Base-by-base conservation (phyloP, 768 basidiomycete species). In the Mrakia frigida region DNA sequence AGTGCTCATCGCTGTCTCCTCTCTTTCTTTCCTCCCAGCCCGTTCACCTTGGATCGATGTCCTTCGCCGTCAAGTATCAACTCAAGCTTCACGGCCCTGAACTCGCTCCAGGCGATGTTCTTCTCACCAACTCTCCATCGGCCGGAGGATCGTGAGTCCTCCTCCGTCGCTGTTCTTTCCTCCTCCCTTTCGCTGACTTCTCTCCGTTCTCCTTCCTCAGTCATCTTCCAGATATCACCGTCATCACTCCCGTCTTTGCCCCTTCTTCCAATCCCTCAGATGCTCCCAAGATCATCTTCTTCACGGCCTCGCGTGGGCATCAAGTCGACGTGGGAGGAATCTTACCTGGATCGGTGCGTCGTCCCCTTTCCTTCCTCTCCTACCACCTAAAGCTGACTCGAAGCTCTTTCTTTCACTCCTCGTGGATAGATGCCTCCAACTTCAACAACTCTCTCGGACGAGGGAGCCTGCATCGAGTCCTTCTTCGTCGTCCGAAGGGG, bases 31-130 rank as follows among this genome's bases (percentile, higher is more conserved):
- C n/a, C 23, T 25, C 14, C 16, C 68, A 80, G 13, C 79, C 80
- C 2, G 78, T 80, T 5, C 80, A 81, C 60, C 79, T 81, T 0
- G 81, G 80, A 2, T 74, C 77, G 28, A 81, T 81, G 79, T 72
- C 70, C 21, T 79, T 74, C 69, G 80, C 81, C 6, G 81, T 81
- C 37, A 72, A 75, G 70, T 72, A 73, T 37, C 81, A 81, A 71
- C 74, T 76, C 70, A 39, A 77, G n/a, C 61, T 70, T 14, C 78
- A 76, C 60, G 73, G 72, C 28, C 33, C 52, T 18, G 25, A 59
- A n/a, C 72, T 81, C 28, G 43, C 52, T 39, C 72, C 76, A 13
- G 81, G 81, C 56, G 81, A 81, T 68, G 80, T 80, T 2, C 63
- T 81, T 11, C 37, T 81, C 37, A 75, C 81, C 25, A 81, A 81